Base-by-base conservation (phyloP, 192 early-diverging fungal genomes). In the Backusella parvicylindrica region DNA sequence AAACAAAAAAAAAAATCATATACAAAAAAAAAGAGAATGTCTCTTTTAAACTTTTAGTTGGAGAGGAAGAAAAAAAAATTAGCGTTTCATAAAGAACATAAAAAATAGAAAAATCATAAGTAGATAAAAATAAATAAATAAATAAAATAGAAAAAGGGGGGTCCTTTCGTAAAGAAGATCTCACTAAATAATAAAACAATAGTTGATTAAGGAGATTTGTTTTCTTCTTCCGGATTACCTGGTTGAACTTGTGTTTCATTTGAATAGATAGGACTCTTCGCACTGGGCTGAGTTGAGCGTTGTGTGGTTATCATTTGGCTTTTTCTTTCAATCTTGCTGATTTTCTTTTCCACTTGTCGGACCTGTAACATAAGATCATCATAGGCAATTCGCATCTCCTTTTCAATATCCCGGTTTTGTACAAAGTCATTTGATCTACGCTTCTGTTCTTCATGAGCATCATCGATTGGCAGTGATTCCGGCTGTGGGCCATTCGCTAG, bases 341-440 rank as follows among this genome's bases (percentile, higher is more conserved):
- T 28, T 49, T 71, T 66, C 32, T 41, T 64, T 41, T 77, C 76
- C 9, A 77, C 30, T 13, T 77, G 76, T 23, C 70, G 56, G 26
- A 77, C 76, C 33, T 77, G 76, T 15, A 72, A 49, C 76, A 72
- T 72, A 30, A 77, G 64, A 32, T 77, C 76, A 65, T 77, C 76
- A 68, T 77, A 77, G 13, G 76, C 76, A 30, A 65, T 77, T 43
- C 65, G 50, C 36, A 77, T 64, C 33, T 77, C 76, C 18, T 64
- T 64, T 56, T 77, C 76, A 43, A 72, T 64, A n/a, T 77, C 76
- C 21, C 60, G 37, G 8, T 73, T 65, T 77, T 43, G 32, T 40
- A 33, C 43, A 28, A 60, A 28, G 26, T 28, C 26, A 60, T 43
- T 64, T 64, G 53, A 47, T 60, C 63, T 23, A 60, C 68, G 40